Conservation (phyloP, 2,329 filamentous ascomycete genomes). For the Exophiala lecanii-corni region DNA sequence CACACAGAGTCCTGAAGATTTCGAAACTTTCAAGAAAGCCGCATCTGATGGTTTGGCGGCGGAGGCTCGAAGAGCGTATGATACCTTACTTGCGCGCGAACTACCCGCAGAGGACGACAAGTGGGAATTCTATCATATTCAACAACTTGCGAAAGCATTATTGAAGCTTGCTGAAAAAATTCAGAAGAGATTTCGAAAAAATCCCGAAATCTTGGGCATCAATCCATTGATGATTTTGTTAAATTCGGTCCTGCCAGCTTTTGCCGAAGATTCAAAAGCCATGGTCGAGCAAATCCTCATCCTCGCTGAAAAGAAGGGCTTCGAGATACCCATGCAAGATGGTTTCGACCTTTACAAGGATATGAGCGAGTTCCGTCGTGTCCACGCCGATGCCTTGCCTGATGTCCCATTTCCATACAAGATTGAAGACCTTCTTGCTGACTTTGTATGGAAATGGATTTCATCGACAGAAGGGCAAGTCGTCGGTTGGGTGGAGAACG, state of each 20-base stretch:
- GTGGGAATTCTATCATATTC: constrained; percentile 89
- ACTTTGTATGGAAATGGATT: constrained; percentile 97
- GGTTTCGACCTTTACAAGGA: constrained; percentile 92
- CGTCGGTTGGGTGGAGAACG: constrained; percentile 78
- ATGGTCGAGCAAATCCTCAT: constrained; percentile 77
- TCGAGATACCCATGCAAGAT: constrained; percentile 81
- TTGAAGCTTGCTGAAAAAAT: constrained; percentile 82
- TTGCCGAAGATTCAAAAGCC: constrained; percentile 82
- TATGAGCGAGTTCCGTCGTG: constrained; percentile 74
- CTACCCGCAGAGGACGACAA: constrained; percentile 74
- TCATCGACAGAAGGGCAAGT: constrained; percentile 73
- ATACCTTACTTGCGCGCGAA: constrained; percentile 69
- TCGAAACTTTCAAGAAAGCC: constrained; percentile 66
- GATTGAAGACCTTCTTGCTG: constrained; percentile 77
- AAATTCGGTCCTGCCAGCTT: constrained; percentile 78
- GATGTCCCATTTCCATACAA: constrained; percentile 75
- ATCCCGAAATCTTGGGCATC: constrained; percentile 78
- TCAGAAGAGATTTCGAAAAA: constrained; percentile 85
- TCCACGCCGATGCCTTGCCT: constrained; percentile 72
- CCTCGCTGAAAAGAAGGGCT: constrained; percentile 61
- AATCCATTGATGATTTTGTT: constrained; percentile 68
- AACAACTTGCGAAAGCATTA: constrained; percentile 80
- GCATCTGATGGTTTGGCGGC: constrained; percentile 68
- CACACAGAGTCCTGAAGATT: constrained; percentile 62
- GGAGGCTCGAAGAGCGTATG: constrained; percentile 75